Base-by-base conservation (phyloP, 768 basidiomycete genomes). In the Termitomyces sp. region DNA sequence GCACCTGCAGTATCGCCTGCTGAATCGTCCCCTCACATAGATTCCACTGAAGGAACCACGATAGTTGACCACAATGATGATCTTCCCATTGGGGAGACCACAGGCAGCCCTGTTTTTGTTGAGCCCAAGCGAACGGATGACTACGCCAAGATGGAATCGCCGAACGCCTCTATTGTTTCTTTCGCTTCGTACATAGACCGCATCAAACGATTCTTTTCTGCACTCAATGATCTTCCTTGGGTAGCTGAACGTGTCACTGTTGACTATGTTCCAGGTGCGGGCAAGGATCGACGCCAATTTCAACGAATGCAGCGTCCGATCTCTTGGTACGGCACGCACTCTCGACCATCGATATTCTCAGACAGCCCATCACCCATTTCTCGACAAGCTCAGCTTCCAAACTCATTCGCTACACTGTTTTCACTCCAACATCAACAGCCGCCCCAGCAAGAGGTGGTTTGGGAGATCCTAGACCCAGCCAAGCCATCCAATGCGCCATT, bases 191-290 rank as follows among this genome's bases (percentile, higher is more conserved):
- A 66, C 56, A 36, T 70, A 50, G 58, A 62, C 32, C 62, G 67
- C 27, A 43, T 72, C 31, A 60, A 60, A n/a, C 58, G 63, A 32
- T 73, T 73, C 61, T 50, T 74, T 23, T 55, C 52, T 33, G 66
- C 70, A 39, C 50, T 75, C 32, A 65, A 65, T 51, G 60, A 67
- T 16, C 68, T 75, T 25, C 73, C 73, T 7, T 75, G 73, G 73
- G 64, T 69, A 13, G 65, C 70, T 16, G 63, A 66, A 5, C 68
- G 65, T 41, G 64, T 71, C 15, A 68, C 72, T 7, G 64, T 63
- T 15, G 70, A 70, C 48, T 74, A 70, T 52, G 38, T 63, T 13
- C 73, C 73, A 7, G 64, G 65, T 10, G 54, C 61, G 44, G 20
- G 22, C 15, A 59, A 53, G 53, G 52, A 44, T 32, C 45, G 60